phyloP scores from a whole-genome alignment of 1,139 yeast species.

The Spathaspora sp. region DNA sequence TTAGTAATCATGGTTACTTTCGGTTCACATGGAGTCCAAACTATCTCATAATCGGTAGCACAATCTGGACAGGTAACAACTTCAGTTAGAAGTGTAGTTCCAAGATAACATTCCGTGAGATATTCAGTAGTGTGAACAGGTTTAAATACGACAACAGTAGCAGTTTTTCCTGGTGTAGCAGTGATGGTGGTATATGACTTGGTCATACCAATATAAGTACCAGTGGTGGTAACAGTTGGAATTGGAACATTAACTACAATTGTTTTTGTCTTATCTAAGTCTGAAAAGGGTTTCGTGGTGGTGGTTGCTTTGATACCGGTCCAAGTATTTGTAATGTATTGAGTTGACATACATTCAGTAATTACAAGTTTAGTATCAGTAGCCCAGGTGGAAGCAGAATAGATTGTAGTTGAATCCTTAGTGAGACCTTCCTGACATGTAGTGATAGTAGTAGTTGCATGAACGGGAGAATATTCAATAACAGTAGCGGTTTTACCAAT shows the following conservation, averaged over 20 bases:
- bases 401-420: neutral
- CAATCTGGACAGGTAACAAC: neutral
- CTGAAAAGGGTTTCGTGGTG: no score
- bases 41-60: no score
- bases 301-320: no score
- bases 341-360: neutral
- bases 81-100: neutral
- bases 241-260: conserved; percentile 18
- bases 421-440: conserved; percentile 12
- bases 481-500: conserved; percentile 15
- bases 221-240: conserved; percentile 11
- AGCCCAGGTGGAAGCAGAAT: neutral
- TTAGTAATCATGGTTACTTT: neutral
- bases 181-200: conserved; percentile 1
- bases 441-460: conserved; percentile 14
- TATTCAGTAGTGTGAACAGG: conserved; percentile 9
- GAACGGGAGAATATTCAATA: conserved; percentile 14
- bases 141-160: conserved; percentile 14
- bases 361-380: neutral
- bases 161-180: conserved; percentile 9
- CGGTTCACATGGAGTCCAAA: neutral
- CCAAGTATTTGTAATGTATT: neutral
- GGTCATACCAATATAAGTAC: conserved; percentile 4
- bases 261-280: conserved; percentile 14
- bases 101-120: neutral